Evolutionary conservation across 345 rosid species (phyloP), one percentile per base, ranked within the genome.

Genomic region (Corchorus capsularis): DNA sequence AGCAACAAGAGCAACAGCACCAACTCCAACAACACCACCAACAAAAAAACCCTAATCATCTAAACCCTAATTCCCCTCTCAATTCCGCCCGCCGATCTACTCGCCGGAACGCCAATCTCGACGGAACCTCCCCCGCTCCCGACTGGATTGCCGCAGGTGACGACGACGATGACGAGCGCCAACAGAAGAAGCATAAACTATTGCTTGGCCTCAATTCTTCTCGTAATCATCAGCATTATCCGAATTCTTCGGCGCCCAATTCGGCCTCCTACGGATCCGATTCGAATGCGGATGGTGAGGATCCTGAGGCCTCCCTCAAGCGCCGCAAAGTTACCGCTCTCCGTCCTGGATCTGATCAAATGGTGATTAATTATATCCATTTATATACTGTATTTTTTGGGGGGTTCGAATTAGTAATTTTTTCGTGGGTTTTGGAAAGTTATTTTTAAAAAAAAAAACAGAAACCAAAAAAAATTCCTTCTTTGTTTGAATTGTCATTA

Each of bases 161-260:
- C 49, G 94, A 90, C 20, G 93, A 94, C 19, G 97, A 86, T 13
- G 98, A 93, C 20, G 96, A 93, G 80, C 87, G 97, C 5, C 75
- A 78, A 0, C 79, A 88, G 85, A 95, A 92, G 91, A 92, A 93
- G 83, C 98, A 82, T 73, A 83, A 80, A 81, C 89, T 85, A 50
- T 82, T 93, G 66, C 92, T 78, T 62, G 96, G 97, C 46, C 79
- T 94, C 77, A 87, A 91, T 83, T 82, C 87, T 37, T 79, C 83
- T 46, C 80, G 85, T 47, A 75, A 79, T 13, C 79, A 52, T 67
- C 84, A 74, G 61, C 83, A 79, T 75, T 81, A 76, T 72, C 65
- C 79, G 46, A 22, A 15, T 37, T 43, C 77, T 13, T 79, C 69
- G 14, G 62, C 64, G 16, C 83, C 73, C 39, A 80, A 83, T 82